Conservation (phyloP, 176 grass and related monocot species). For the Cymbopogon citratus region DNA sequence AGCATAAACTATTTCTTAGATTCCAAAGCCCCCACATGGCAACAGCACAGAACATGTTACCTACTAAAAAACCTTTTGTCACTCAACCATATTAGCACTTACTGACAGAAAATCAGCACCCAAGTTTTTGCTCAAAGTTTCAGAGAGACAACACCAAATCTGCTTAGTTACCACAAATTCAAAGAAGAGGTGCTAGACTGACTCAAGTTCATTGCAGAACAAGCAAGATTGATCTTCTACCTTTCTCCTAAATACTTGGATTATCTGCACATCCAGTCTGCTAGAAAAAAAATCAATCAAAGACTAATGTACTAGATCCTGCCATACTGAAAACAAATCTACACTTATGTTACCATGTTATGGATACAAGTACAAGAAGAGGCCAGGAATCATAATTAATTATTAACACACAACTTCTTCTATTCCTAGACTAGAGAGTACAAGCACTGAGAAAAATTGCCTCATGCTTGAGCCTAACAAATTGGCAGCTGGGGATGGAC, state of each 20-base stretch:
- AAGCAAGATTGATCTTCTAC: too few relatives aligned
- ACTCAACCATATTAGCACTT: too few relatives aligned
- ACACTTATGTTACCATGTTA: neutral
- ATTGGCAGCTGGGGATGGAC: neutral
- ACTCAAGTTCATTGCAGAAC: too few relatives aligned
- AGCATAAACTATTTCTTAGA: too few relatives aligned
- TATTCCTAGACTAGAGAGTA: constrained; percentile 1
- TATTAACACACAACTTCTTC: neutral
- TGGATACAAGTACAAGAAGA: neutral
- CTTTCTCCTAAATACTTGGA: neutral
- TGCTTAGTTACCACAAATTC: too few relatives aligned
- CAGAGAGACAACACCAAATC: too few relatives aligned
- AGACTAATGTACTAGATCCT: neutral
- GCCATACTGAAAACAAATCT: constrained; percentile 10
- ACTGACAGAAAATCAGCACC: too few relatives aligned
- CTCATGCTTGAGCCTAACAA: constrained; percentile 9
- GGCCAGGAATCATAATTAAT: neutral
- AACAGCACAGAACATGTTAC: too few relatives aligned
- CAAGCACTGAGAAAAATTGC: neutral
- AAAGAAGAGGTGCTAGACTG: too few relatives aligned
- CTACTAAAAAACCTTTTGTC: too few relatives aligned
- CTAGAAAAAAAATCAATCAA: neutral
- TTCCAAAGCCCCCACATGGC: too few relatives aligned
- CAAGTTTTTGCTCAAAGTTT: too few relatives aligned
- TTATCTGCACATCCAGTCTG: neutral